Evolutionary conservation across 148 eudicot genomes (phyloP), one percentile per base, ranked within the genome.

Genomic region (Rhododendron molle): DNA sequence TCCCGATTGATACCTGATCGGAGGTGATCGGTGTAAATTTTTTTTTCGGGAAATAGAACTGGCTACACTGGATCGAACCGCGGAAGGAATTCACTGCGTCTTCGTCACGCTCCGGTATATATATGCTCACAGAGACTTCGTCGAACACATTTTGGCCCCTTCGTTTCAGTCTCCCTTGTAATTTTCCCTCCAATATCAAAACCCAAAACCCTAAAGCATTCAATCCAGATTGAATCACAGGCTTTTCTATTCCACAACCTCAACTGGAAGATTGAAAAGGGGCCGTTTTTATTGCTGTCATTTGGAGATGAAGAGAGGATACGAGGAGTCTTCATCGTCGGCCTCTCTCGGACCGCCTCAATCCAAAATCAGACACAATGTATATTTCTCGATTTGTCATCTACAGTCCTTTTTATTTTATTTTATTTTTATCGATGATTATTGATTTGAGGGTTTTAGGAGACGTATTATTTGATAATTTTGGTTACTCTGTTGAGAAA

Each of bases 221-320:
- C 69, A 10, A 62, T 62, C 71, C 11, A n/a, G 28, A 77, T 77
- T n/a, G 80, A 77, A 77, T 43, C 28, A 40, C 72, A 5, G 38
- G 38, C 15, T 36, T 36, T n/a, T n/a, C 32, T 81, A 5, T 20
- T 20, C 7, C 10, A n/a, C n/a, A n/a, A n/a, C n/a, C n/a, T n/a
- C n/a, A n/a, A n/a, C n/a, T n/a, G 40, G n/a, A 5, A 36, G 30
- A 34, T 62, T 81, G n/a, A 71, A 72, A 52, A 50, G 28, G 13
- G 30, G 3, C 16, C 43, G 32, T 38, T 74, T 74, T 13, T 5
- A 16, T 83, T 82, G 7, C 7, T 38, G 32, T 86, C 54, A 40
- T 32, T 23, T 1, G 83, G 58, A 58, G 73, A 95, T 97, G 99
- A 95, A 97, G 90, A 94, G 99, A 86, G 92, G 96, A 77, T 92